Evolutionary conservation across 2,329 filamentous ascomycete genomes (phyloP), one percentile per base, ranked within the genome.

Genomic region (Hypoxylon sp.): DNA sequence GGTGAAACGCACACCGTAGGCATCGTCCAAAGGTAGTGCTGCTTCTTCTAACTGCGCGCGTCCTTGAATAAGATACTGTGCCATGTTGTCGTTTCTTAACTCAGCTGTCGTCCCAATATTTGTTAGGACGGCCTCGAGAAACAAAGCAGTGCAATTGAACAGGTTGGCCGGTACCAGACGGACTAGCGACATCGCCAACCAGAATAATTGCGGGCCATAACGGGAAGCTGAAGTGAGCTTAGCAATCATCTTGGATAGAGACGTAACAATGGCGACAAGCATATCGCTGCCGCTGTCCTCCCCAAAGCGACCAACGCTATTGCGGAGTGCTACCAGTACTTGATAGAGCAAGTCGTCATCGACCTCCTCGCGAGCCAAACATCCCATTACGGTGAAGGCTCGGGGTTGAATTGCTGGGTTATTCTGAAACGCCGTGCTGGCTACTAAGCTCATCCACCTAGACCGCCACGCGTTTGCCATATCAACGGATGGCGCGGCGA

Each of bases 321-420:
- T 89, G 50, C 89, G 84, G 14, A 91, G 80, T 14, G 89, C 88
- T 27, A 91, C 89, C 2, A 91, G 82, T 19, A 91, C 88, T 74
- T 91, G 89, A 73, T 91, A 91, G 2, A 91, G 82, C 3, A 91
- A 80, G 73, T 91, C 89, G 68, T 91, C 89, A 57, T 91, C 89
- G 1, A 91, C 89, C 74, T 91, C 89, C 73, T 91, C 89, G n/a
- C 88, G 83, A 23, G 89, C 89, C 8, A 91, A 78, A 70, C 88
- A 91, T 12, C 89, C 89, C 89, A 91, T 91, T 41, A 91, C 89
- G 1, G 88, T 85, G 71, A 91, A 91, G 1, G 89, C 89, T 19
- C 88, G 82, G 5, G 89, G 88, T 69, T 91, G 89, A 60, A 91
- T 89, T 1, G 89, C 88, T 7, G 89, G 89, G 73, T 91, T 91